phyloP scores from a whole-genome alignment of 352 stramenopile genomes.

The Peronospora destructor region DNA sequence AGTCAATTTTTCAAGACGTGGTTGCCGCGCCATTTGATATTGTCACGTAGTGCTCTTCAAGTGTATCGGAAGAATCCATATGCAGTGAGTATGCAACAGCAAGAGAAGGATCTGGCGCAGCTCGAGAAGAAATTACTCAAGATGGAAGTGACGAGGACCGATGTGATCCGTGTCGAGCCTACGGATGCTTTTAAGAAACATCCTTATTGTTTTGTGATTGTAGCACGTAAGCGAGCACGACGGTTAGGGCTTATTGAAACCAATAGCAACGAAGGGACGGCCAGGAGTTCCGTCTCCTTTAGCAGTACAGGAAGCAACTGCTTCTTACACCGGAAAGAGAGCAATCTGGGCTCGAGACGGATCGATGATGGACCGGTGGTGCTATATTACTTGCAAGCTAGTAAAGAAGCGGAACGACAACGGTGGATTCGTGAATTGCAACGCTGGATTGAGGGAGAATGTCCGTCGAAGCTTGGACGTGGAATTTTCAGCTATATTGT shows the following conservation, averaged over 20 bases:
- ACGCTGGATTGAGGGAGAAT: conserved; percentile 64
- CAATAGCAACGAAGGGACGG: conserved; percentile 7
- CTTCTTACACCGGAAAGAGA: conserved; percentile 58
- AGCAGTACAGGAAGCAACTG: conserved; percentile 29
- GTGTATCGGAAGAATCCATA: conserved; percentile 75
- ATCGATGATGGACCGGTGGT: conserved; percentile 43
- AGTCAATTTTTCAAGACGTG: conserved; percentile 75
- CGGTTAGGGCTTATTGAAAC: conserved; percentile 12
- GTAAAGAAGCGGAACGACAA: conserved; percentile 51
- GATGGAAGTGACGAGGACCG: conserved; percentile 47
- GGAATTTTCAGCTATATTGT: conserved; percentile 69
- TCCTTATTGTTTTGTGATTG: conserved; percentile 56
- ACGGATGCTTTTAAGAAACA: conserved; percentile 56
- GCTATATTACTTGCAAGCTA: conserved; percentile 65
- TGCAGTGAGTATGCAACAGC: conserved; percentile 9
- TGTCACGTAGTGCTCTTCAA: conserved; percentile 49
- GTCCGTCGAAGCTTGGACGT: conserved; percentile 43
- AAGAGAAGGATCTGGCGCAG: conserved; percentile 37
- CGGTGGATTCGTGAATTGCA: conserved; percentile 67
- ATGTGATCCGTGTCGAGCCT: conserved; percentile 56
- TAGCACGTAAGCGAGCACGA: conserved; percentile 51
- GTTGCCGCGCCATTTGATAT: conserved; percentile 57
- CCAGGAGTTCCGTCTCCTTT: conserved; percentile 16
- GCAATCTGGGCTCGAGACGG: conserved; percentile 32
- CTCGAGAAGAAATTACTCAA: conserved; percentile 60